Evolutionary conservation across 2,329 filamentous ascomycete species (phyloP), one percentile per base, ranked within the genome.

Genomic region (Aspergillus tubingensis): DNA sequence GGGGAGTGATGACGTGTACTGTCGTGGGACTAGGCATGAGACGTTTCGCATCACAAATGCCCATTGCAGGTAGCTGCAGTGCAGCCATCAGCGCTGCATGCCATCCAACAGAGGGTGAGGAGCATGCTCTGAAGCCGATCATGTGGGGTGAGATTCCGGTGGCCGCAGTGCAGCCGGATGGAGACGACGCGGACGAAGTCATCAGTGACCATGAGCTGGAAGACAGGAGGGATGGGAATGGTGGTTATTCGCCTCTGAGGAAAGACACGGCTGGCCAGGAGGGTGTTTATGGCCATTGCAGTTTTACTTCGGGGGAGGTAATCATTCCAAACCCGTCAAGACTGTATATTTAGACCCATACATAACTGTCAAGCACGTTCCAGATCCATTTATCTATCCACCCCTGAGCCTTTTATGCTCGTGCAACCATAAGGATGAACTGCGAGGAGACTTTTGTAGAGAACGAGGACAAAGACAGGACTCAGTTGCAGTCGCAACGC

Each of bases 11-110:
- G 5, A 19, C 68, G 6, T n/a, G 47, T 6, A 59, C 59, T 6
- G 17, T 68, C 1, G 41, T 63, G 3, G 60, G 66, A 0, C 38
- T 73, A 19, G 63, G 66, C 0, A 38, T 59, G 7, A 38, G 62
- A 11, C 57, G 57, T 7, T 68, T 68, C 21, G 63, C 65, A 7
- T 64, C 68, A 0, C 60, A 62, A 2, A 72, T 76, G 56, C 72
- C 73, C 1, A 21, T 76, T 5, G 70, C 68, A 4, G 57, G 62
- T 1, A 65, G 64, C 44, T 72, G 67, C 54, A 74, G 70, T 27
- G 70, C 68, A 15, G 73, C 68, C 0, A 77, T 76, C 19, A 73
- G 72, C 54, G 74, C 74, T 2, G 73, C 73, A 0, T 76, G 71
- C 15, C 73, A 74, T 61, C 62, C 62, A 3, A 60, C 63, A 2